Conservation (phyloP, 495 filamentous ascomycete species). For the Podospora fimiseda region DNA sequence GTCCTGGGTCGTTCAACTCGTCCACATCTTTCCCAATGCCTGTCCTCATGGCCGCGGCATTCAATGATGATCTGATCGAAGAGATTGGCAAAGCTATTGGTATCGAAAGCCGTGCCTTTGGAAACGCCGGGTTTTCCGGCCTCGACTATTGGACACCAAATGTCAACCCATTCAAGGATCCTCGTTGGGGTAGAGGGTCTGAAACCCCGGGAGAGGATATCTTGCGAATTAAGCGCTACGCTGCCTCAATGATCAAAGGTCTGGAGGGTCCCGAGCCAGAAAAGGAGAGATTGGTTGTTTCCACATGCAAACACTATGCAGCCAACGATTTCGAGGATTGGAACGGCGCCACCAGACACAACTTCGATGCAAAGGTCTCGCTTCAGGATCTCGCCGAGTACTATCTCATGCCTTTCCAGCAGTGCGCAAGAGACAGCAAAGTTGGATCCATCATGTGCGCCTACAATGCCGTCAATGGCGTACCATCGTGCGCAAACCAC, state of each 20-base stretch:
- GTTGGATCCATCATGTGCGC: constrained; percentile 45
- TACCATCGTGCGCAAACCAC: constrained; percentile 37
- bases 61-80: constrained; percentile 43
- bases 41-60: constrained; percentile 38
- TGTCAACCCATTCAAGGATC: constrained; percentile 58
- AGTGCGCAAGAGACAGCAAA: constrained; percentile 38
- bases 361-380: constrained; percentile 36
- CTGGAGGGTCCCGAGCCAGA: constrained; percentile 14
- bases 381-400: constrained; percentile 42
- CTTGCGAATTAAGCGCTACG: constrained; percentile 32
- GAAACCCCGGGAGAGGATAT: constrained; percentile 36
- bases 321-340: constrained; percentile 54
- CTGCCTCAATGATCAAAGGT: constrained; percentile 30
- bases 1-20: constrained; percentile 32
- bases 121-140: constrained; percentile 51
- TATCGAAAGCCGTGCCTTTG: constrained; percentile 63
- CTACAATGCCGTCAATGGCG: constrained; percentile 43
- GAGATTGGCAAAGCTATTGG: constrained; percentile 41
- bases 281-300: constrained; percentile 10
- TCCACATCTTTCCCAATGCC: constrained; percentile 46
- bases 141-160: constrained; percentile 63
- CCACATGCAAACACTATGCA: constrained; percentile 39
- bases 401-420: constrained; percentile 43
- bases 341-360: constrained; percentile 24
- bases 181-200: constrained; percentile 37